phyloP scores from a whole-genome alignment of 1,284 basidiomycete species.

The Pyrrhoderma noxium region DNA sequence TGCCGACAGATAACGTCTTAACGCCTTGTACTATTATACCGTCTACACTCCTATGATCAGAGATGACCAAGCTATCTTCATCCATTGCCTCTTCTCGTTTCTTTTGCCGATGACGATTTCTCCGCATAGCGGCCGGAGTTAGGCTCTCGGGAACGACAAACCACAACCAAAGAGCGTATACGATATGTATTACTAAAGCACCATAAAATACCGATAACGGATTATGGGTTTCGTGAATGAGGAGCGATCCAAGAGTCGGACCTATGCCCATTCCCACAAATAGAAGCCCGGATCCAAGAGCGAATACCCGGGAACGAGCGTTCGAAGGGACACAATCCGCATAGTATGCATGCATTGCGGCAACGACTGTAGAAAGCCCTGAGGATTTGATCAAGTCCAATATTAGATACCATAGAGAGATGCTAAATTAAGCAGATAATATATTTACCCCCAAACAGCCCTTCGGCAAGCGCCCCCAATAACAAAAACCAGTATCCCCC shows the following conservation, averaged over 20 bases:
- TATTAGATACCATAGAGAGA: background rate
- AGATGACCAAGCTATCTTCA: conserved; percentile 16
- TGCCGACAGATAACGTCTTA: conserved; percentile 19
- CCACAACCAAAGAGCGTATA: conserved; percentile 46
- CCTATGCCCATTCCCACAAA: conserved; percentile 67
- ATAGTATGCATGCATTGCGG: conserved; percentile 55
- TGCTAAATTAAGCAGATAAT: background rate
- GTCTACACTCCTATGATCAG: conserved; percentile 17
- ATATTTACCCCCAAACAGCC: conserved; percentile 64
- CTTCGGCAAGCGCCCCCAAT: conserved; percentile 67
- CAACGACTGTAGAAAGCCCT: conserved; percentile 41
- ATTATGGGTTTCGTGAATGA: conserved; percentile 52
- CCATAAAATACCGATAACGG: conserved; percentile 70
- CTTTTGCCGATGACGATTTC: conserved; percentile 30
- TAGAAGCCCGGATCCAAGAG: conserved; percentile 52
- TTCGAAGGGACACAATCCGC: conserved; percentile 49
- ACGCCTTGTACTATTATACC: conserved; percentile 17
- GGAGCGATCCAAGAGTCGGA: conserved; percentile 60
- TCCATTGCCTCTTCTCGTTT: conserved; percentile 27
- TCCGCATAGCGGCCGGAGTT: conserved; percentile 22
- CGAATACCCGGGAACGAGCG: conserved; percentile 56
- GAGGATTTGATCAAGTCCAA: background rate
- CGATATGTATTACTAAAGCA: conserved; percentile 38
- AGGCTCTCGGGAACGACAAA: conserved; percentile 74
- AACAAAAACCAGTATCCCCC: conserved; percentile 84